Conservation (phyloP, 768 basidiomycete genomes). For the Rhizopogon vesiculosus region DNA sequence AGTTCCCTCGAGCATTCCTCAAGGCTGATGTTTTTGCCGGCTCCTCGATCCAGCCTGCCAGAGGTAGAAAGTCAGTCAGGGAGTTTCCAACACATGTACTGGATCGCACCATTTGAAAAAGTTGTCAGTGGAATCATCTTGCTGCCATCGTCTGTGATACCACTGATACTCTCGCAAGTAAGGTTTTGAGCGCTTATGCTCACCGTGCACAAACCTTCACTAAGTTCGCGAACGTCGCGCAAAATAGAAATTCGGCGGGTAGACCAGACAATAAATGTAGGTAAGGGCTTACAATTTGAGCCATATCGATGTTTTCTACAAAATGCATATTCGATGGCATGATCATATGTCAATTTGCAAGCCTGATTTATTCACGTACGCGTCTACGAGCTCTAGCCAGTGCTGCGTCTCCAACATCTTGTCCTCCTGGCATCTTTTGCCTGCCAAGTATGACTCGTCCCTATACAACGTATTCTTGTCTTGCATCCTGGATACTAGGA, state of each 20-base stretch:
- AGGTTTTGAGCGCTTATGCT: neutral
- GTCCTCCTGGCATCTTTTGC: conserved; percentile 15
- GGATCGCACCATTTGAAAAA: conserved; percentile 54
- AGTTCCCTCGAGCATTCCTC: conserved; percentile 55
- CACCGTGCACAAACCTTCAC: conserved; percentile 34
- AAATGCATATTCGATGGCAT: neutral
- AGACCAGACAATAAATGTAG: neutral
- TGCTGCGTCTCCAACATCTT: conserved; percentile 56
- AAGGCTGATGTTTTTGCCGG: conserved; percentile 49
- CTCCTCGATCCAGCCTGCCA: conserved; percentile 57
- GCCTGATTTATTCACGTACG: conserved; percentile 26
- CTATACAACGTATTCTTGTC: conserved; percentile 36
- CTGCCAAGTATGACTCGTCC: conserved; percentile 2
- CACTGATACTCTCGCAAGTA: conserved; percentile 28
- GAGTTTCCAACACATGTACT: neutral
- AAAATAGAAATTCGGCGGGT: neutral
- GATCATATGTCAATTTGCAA: neutral
- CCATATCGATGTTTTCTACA: conserved; percentile 58
- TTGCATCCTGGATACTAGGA: conserved; percentile 35
- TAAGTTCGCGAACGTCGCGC: conserved; percentile 13
- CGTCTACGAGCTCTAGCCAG: conserved; percentile 60
- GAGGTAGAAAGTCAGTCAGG: neutral
- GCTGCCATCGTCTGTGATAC: conserved; percentile 58
- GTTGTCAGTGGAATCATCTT: conserved; percentile 56
- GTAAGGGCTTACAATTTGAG: conserved; percentile 40